Base-by-base conservation (phyloP, 208 protist genomes). In the Cochliopodium minus region DNA sequence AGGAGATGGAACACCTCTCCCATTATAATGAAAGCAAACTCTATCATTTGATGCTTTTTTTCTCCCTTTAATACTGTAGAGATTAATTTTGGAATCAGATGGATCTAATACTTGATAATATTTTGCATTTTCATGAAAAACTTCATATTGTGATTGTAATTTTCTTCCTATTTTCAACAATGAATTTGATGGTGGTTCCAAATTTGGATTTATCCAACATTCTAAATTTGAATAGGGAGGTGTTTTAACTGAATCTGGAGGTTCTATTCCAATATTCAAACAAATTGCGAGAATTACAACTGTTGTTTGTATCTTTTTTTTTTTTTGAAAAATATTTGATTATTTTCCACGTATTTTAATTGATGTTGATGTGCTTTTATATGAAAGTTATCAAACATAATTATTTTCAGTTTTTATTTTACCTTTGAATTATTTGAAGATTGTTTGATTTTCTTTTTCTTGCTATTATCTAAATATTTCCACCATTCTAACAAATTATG, bases 21-120 rank as follows among this genome's bases (percentile, higher is more conserved):
- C 95, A 68, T 97, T 98, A 74, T 97, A 99, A 67, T 99, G 93
- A 20, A 98, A 80, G 6, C 98, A 61, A n/a, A 98, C 70, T 15
- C 91, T 71, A 25, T 87, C 85, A 30, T 90, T 82, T 4, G 82
- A 78, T 1, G 83, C 78, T 61, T 75, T 76, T 9, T 70, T 63
- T 15, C 86, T 70, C n/a, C 83, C 50, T 32, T 73, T 75, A 22
- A 74, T 47, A 58, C 93, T 83, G 15, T 78, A 55, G 32, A 81
- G 73, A 40, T 86, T 83, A 4, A 92, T 74, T 1, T 87, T 86
- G 0, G 95, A 90, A 0, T 92, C 63, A 10, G 82, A 92, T 30
- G 87, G 85, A n/a, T n/a, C n/a, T n/a, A n/a, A n/a, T n/a, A n/a
- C n/a, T n/a, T n/a, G n/a, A n/a, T n/a, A n/a, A n/a, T n/a, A n/a